Base-by-base conservation (phyloP, 768 basidiomycete genomes). In the Tulasnella sp. region DNA sequence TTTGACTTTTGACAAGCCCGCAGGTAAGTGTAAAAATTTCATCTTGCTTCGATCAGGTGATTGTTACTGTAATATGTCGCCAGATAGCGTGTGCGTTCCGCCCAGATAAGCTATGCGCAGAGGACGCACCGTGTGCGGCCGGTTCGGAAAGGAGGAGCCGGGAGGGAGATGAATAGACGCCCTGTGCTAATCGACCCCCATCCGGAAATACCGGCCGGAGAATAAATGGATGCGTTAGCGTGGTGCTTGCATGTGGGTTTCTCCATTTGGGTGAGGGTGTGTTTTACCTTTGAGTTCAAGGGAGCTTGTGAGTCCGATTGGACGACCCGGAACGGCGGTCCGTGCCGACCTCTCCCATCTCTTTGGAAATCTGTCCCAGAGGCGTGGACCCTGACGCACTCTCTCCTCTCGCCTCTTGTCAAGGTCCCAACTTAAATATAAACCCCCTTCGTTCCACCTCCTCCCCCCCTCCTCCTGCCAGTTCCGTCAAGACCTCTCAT, bases 211-310 rank as follows among this genome's bases (percentile, higher is more conserved):
- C 26, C 32, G 32, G 61, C 61, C 61, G 61, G 61, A 67, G 61
- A 67, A 67, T 67, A 32, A 67, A 29, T 29, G 26, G 61, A 67
- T 67, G 26, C 61, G 61, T 13, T 35, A 57, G 20, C 26, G 32
- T 5, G 57, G 5, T 26, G 61, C 10, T 61, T 61, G 51, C 40
- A 40, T 20, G n/a, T 23, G 32, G 32, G 32, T 67, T 67, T 67
- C 61, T 67, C 61, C 61, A 67, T 67, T 67, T 67, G 32, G 61
- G 13, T 4, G 57, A 35, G 29, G 55, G 61, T 29, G 61, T 35
- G 32, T 67, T 67, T 67, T 67, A 35, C 61, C 61, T 67, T 67
- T 67, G 61, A 67, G 61, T 67, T 67, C 61, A 67, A 67, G 61
- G 61, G 61, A 67, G 10, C 23, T 26, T 67, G 61, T 67, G 61